phyloP scores from a whole-genome alignment of 176 grass and related monocot genomes.

The Paspalum notatum region DNA sequence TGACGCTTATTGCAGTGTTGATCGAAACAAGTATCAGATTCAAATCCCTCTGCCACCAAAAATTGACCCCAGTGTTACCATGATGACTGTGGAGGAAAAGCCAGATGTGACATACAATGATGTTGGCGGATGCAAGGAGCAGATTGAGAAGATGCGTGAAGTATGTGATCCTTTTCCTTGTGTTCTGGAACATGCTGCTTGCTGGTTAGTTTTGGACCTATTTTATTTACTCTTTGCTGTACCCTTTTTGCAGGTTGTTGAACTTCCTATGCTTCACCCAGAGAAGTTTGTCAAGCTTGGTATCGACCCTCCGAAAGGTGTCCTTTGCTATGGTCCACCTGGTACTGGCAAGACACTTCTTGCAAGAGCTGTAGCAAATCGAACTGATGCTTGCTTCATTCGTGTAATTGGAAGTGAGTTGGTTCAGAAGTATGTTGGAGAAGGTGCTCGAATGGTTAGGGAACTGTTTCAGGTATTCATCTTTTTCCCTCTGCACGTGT shows the following conservation, averaged over 20 bases:
- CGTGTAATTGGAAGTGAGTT: slow-evolving; percentile 95
- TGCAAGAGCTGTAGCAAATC: slow-evolving; percentile 91
- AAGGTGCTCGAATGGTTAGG: slow-evolving; percentile 87
- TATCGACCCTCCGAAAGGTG: slow-evolving; percentile 89
- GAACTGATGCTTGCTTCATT: slow-evolving; percentile 95
- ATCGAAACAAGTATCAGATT: slow-evolving; percentile 93
- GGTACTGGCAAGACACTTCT: slow-evolving; percentile 94
- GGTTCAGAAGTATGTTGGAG: slow-evolving; percentile 92
- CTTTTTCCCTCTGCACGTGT: neutral
- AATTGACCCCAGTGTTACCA: slow-evolving; percentile 95
- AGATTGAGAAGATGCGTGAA: slow-evolving; percentile 98
- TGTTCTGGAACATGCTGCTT: neutral
- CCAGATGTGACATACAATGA: slow-evolving; percentile 97
- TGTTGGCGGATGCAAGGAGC: slow-evolving; percentile 92
- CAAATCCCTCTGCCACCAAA: slow-evolving; percentile 92
- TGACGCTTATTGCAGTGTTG: slow-evolving; percentile 63
- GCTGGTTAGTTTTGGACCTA: slow-evolving; percentile 5
- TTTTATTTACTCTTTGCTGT: slow-evolving; percentile 20
- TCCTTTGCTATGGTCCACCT: slow-evolving; percentile 91
- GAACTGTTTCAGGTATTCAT: slow-evolving; percentile 84
- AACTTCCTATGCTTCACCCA: slow-evolving; percentile 98
- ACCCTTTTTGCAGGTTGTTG: slow-evolving; percentile 64
- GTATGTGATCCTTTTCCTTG: slow-evolving; percentile 34
- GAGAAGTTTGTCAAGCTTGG: slow-evolving; percentile 97
- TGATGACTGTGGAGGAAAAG: slow-evolving; percentile 99